Conservation (phyloP, 108 stramenopile genomes). For the Skeletonema grethae region DNA sequence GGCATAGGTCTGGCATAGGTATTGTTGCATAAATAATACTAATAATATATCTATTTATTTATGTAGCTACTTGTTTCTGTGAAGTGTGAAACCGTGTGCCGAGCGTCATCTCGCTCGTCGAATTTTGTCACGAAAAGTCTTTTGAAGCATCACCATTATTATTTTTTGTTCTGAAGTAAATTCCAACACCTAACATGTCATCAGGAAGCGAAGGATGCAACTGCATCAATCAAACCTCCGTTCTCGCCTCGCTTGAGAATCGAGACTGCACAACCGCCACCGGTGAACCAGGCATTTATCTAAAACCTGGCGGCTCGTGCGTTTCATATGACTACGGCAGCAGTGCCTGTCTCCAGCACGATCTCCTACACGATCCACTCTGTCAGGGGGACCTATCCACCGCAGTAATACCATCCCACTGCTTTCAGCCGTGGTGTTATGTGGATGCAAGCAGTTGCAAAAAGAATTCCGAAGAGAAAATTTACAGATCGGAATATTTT, state of each 20-base stretch:
- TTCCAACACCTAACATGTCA: not conserved
- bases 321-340: conserved; percentile 20
- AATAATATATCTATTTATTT: too few relatives aligned
- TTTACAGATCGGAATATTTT: conserved; percentile 2
- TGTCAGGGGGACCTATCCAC: not conserved
- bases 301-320: conserved; percentile 26
- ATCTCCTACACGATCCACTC: conserved; percentile 11
- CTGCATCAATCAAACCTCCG: conserved; percentile 13
- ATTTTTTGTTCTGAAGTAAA: too few relatives aligned
- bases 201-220: conserved; percentile 29
- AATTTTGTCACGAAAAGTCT: too few relatives aligned
- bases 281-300: conserved; percentile 9
- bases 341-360: conserved; percentile 23
- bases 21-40: too few relatives aligned
- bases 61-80: too few relatives aligned
- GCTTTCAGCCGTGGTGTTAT: conserved; percentile 22
- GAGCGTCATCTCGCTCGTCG: too few relatives aligned
- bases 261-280: conserved; percentile 5
- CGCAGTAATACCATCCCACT: conserved; percentile 4
- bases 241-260: conserved; percentile 17
- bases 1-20: too few relatives aligned
- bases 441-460: conserved; percentile 18
- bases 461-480: conserved; percentile 11
- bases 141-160: too few relatives aligned
- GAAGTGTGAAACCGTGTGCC: too few relatives aligned